Evolutionary conservation across 768 basidiomycete species (phyloP).

Genomic region (Lactarius indigo): DNA sequence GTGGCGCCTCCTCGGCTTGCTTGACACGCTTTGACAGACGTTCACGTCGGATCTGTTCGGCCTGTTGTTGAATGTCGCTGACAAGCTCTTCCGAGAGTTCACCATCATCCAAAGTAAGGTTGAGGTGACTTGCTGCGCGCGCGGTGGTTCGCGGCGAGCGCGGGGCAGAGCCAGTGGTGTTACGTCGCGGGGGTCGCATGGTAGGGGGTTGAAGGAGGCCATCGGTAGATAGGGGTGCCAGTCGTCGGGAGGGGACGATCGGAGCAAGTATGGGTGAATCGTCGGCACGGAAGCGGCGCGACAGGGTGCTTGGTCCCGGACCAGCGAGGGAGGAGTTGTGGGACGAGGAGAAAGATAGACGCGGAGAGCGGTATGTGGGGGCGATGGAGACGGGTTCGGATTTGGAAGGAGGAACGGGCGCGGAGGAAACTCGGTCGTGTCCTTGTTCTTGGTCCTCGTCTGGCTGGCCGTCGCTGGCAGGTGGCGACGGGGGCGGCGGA

Average conservation of each 20-base stretch:
- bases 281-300: conserved; percentile 22
- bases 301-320: conserved; percentile 23
- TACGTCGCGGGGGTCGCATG: conserved; percentile 54
- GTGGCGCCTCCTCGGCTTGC: conserved; percentile 43
- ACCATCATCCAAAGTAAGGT: conserved; percentile 36
- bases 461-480: conserved; percentile 38
- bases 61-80: conserved; percentile 82
- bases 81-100: conserved; percentile 56
- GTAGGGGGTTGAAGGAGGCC: conserved; percentile 50
- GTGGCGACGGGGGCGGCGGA: conserved; percentile 58
- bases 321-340: conserved; percentile 17
- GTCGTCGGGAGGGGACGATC: conserved; percentile 22
- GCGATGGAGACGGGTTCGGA: conserved; percentile 9
- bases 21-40: conserved; percentile 68
- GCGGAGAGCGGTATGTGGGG: conserved; percentile 2
- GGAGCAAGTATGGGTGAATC: conserved; percentile 29
- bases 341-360: conserved; percentile 20
- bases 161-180: conserved; percentile 60
- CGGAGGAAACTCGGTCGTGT: not conserved
- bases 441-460: conserved; percentile 15
- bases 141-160: conserved; percentile 17
- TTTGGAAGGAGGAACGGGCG: conserved; percentile 10
- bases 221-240: conserved; percentile 37
- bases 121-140: conserved; percentile 32
- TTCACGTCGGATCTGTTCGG: conserved; percentile 81